Evolutionary conservation across 192 early-diverging fungal genomes (phyloP), one percentile per base, ranked within the genome.

Genomic region (Chytriomyces confervae): DNA sequence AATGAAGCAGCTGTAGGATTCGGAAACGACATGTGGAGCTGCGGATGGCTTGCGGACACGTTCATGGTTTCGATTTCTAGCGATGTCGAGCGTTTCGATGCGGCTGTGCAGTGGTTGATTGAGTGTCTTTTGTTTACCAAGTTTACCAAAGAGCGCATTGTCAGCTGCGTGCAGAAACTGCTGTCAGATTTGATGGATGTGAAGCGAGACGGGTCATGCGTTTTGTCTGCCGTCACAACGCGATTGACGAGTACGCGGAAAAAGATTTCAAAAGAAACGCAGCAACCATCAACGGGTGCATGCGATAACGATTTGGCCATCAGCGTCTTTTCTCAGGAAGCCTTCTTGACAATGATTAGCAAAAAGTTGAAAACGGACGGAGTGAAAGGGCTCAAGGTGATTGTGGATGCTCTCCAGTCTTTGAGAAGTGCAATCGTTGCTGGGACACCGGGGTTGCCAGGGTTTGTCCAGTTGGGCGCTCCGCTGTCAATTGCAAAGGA

Each of bases 141-240:
- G 20, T 95, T 94, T 70, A 88, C 90, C 20, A 79, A 84, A 20
- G 93, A 94, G 68, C 86, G 94, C 0, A 84, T 95, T 63, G 20
- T 90, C n/a, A 87, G 91, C 0, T 80, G 86, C 3, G 88, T 89
- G 16, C 92, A 94, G 82, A 94, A 93, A 75, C 72, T 94, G 65
- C 78, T 90, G 29, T 86, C 85, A 18, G 87, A 91, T n/a, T 86
- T 94, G 45, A 69, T 75, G 60, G 90, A 92, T 51, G 66, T 85
- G 24, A 93, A 94, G 79, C 88, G 92, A 10, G 89, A 92, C 75
- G 93, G 91, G 20, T 75, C 76, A 6, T 66, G 79, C 7, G 83
- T 94, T 81, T 66, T 91, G 51, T 62, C 62, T 3, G 86, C 91
- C 20, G 78, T 89, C 5, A 67, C 80, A 4, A 84, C 80, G 18